Evolutionary conservation across 768 basidiomycete genomes (phyloP).

Genomic region (Coprinellus micaceus): DNA sequence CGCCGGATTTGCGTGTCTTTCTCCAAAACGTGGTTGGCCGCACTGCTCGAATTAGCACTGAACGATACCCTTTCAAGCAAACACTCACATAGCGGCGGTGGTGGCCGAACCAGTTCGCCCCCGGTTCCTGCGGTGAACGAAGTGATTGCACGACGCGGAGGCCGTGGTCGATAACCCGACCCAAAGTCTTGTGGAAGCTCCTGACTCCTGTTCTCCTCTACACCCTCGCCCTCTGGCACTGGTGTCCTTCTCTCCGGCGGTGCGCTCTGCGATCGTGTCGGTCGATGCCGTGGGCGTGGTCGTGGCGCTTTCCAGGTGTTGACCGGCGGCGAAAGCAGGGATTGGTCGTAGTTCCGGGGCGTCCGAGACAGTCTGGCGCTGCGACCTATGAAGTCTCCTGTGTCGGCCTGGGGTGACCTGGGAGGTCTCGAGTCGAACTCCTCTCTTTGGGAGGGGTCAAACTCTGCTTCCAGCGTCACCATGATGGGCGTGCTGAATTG

Average conservation of each 20-base stretch:
- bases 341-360: conserved; percentile 21
- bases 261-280: conserved; percentile 46
- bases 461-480: conserved; percentile 40
- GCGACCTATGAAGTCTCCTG: neutral
- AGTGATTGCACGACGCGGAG: conserved; percentile 27
- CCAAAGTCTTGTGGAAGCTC: conserved; percentile 7
- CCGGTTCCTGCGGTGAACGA: conserved; percentile 28
- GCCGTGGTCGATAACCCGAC: conserved; percentile 13
- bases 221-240: conserved; percentile 2
- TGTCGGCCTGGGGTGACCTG: neutral
- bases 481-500: conserved; percentile 31
- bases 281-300: conserved; percentile 32
- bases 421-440: conserved; percentile 8
- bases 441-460: conserved; percentile 21
- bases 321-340: conserved; percentile 44
- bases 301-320: conserved; percentile 43
- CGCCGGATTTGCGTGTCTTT: conserved; percentile 66
- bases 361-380: conserved; percentile 5
- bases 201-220: conserved; percentile 13
- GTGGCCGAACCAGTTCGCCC: conserved; percentile 53
- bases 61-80: conserved; percentile 3
- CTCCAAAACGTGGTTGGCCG: conserved; percentile 85
- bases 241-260: conserved; percentile 35
- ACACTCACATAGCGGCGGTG: conserved; percentile 62
- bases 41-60: conserved; percentile 36